Evolutionary conservation across 2,329 filamentous ascomycete genomes (phyloP).

Genomic region (Colletotrichum aenigma): DNA sequence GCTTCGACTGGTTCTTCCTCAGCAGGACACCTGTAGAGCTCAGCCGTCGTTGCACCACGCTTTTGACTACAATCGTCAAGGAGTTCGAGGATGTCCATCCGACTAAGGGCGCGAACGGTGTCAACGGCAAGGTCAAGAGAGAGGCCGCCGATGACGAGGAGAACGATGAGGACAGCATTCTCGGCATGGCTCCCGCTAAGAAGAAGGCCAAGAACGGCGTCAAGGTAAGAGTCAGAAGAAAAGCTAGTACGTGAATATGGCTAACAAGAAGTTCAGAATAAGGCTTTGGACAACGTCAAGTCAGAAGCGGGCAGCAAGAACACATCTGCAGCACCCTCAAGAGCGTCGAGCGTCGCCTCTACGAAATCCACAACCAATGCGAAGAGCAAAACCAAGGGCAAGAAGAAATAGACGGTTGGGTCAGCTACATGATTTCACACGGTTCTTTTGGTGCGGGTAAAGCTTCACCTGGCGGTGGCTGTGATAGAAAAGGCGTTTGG

Average conservation of each 20-base stretch:
- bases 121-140: constrained; percentile 75
- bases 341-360: constrained; percentile 87
- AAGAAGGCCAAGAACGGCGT: constrained; percentile 92
- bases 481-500: constrained; percentile 20
- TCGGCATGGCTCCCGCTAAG: constrained; percentile 84
- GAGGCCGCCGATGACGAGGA: constrained; percentile 77
- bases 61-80: constrained; percentile 91
- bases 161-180: constrained; percentile 81
- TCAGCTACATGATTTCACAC: neutral
- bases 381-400: constrained; percentile 52
- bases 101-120: constrained; percentile 57
- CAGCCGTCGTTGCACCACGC: constrained; percentile 87
- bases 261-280: constrained; percentile 68
- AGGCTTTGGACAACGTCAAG: constrained; percentile 89
- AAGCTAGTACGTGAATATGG: constrained; percentile 1
- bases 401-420: constrained; percentile 49
- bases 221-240: constrained; percentile 69
- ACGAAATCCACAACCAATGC: constrained; percentile 57
- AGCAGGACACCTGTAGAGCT: constrained; percentile 93
- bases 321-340: constrained; percentile 77
- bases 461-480: neutral
- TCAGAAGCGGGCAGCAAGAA: constrained; percentile 70
- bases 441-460: neutral
- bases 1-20: constrained; percentile 99
- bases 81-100: constrained; percentile 80